A percentile compares a stretch with the other conserved stretches of the same genome.
Conservation (phyloP, 2,329 filamentous ascomycete species). For the Rhinocladiella mackenziei region DNA sequence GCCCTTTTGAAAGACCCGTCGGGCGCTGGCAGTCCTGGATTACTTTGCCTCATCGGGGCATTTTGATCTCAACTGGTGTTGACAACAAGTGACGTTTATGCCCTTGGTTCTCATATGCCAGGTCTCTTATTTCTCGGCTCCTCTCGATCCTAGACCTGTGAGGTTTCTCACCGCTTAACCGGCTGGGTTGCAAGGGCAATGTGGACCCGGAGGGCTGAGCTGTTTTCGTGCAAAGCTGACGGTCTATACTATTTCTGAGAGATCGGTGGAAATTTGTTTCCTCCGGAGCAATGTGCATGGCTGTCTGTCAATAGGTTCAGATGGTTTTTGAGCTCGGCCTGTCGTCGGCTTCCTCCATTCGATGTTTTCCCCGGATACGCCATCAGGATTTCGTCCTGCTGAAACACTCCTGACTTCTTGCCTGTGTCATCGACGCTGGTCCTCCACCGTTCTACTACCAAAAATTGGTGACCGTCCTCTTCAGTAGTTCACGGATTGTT, state of each 20-base stretch:
- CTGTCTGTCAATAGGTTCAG: background rate
- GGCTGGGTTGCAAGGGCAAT: slow-evolving; percentile 4
- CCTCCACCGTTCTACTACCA: too few relatives aligned
- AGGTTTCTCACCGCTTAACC: slow-evolving; percentile 9
- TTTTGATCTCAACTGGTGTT: slow-evolving; percentile 16
- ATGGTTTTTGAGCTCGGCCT: background rate
- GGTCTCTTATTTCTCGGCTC: slow-evolving; percentile 8
- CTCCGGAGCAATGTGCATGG: background rate
- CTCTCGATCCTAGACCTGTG: slow-evolving; percentile 6
- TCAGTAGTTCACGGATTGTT: too few relatives aligned
- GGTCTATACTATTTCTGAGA: background rate
- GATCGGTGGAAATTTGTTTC: background rate
- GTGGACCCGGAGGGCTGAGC: slow-evolving; percentile 3
- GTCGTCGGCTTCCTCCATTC: background rate
- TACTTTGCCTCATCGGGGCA: slow-evolving; percentile 20
- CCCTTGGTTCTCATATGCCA: slow-evolving; percentile 6
- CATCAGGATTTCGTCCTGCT: too few relatives aligned
- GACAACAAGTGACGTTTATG: slow-evolving; percentile 1
- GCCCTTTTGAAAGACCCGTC: slow-evolving; percentile 9
- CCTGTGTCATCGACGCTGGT: too few relatives aligned
- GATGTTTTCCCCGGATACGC: too few relatives aligned
- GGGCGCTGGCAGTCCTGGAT: slow-evolving; percentile 18
- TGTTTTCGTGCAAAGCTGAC: too few relatives aligned
- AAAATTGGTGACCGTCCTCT: too few relatives aligned
- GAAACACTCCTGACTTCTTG: too few relatives aligned